Base-by-base conservation (phyloP, 805 yeast genomes). In the Saccharomycopsis javanensis region DNA sequence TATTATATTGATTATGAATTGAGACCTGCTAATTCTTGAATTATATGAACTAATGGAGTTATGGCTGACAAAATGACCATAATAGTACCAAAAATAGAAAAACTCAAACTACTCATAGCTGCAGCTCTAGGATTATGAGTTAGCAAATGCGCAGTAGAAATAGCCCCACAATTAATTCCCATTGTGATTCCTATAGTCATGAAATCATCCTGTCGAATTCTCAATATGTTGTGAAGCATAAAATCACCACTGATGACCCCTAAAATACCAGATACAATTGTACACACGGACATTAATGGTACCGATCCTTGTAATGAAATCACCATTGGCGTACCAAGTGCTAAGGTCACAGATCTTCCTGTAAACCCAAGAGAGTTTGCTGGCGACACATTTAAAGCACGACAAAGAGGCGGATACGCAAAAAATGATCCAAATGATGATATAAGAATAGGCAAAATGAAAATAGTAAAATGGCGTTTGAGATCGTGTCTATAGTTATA, bases 121-220 rank as follows among this genome's bases (percentile, higher is more conserved):
- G 90, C 91, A 15, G 94, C 92, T 62, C 92, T 73, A 13, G 94
- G 86, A 64, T 86, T 90, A 33, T 77, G 76, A 28, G 79, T 79
- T 35, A 87, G 69, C 51, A 87, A 70, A 67, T 85, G 85, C 0
- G 92, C 91, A 2, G 95, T 85, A 3, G 90, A 88, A 54, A 87
- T 85, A 0, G 96, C 95, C 8, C 91, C 88, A 65, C 91, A 85
- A 65, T 84, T 85, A 54, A 85, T 77, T 4, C 95, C 96, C 53
- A 86, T 69, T 0, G 89, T 82, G 18, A 86, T 80, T 2, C 95
- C 96, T 61, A 90, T 70, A 0, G 89, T 83, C 6, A 87, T 83
- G 65, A 79, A 86, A 66, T 87, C 94, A 63, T 79, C 78, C 31
- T 76, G 75, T 5, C 80, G 74, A 5, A 87, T 74, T 38, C 83